phyloP scores from a whole-genome alignment of 331 rosid species.

The Quercus lobata region DNA sequence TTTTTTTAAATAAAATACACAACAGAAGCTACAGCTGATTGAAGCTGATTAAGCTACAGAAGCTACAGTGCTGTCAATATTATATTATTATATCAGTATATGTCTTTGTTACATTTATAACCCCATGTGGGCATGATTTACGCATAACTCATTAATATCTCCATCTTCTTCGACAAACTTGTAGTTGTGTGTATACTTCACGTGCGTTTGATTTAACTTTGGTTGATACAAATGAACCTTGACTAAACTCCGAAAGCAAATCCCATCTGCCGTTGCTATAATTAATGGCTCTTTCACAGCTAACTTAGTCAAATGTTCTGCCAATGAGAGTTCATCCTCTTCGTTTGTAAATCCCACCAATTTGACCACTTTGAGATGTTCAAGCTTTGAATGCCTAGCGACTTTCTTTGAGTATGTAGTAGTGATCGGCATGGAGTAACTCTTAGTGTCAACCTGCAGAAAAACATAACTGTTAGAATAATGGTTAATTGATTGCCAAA shows the following conservation, averaged over 20 bases:
- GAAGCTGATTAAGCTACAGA: too few relatives aligned
- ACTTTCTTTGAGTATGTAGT: slow-evolving; percentile 21
- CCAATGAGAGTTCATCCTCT: slow-evolving; percentile 35
- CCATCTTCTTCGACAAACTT: background rate
- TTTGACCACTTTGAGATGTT: slow-evolving; percentile 38
- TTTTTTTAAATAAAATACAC: too few relatives aligned
- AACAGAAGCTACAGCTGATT: too few relatives aligned
- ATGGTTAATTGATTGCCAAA: too few relatives aligned
- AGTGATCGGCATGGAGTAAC: slow-evolving; percentile 22
- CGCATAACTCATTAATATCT: background rate
- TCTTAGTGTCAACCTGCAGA: slow-evolving; percentile 44
- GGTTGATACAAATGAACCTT: background rate
- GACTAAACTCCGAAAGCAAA: background rate
- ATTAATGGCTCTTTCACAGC: slow-evolving; percentile 29
- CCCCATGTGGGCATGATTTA: slow-evolving; percentile 15
- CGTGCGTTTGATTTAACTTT: background rate
- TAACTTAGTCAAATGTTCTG: slow-evolving; percentile 24
- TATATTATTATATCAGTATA: too few relatives aligned
- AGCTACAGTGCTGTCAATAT: too few relatives aligned
- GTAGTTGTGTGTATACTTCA: background rate
- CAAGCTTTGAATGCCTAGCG: slow-evolving; percentile 22
- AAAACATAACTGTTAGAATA: background rate
- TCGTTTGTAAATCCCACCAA: slow-evolving; percentile 35
- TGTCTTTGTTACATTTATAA: background rate
- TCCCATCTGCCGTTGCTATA: slow-evolving; percentile 36